Conservation (phyloP, 805 yeast genomes). For the Cyberlindnera japonica region DNA sequence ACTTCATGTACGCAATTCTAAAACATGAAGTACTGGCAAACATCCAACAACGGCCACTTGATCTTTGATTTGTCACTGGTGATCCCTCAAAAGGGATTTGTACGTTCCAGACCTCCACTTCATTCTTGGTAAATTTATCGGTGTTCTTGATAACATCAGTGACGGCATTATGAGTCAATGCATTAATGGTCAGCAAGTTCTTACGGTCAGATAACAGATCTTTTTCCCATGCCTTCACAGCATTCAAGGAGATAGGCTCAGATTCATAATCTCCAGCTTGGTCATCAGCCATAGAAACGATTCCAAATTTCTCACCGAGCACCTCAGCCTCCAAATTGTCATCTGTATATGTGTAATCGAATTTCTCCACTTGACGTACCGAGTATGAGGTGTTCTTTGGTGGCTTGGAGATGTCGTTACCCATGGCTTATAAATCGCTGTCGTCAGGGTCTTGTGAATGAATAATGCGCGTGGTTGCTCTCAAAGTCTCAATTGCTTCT, state of each 20-base stretch:
- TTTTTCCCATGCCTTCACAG: slow-evolving; percentile 43
- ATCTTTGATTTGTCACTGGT: slow-evolving; percentile 66
- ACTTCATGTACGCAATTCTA: slow-evolving; percentile 57
- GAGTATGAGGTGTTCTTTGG: no score
- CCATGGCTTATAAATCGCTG: no score
- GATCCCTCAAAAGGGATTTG: slow-evolving; percentile 40
- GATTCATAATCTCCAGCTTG: slow-evolving; percentile 3
- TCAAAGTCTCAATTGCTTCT: no score
- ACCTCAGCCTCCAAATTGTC: slow-evolving; percentile 4
- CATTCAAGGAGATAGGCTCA: slow-evolving; percentile 31
- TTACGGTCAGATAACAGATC: slow-evolving; percentile 43
- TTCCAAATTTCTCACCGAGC: slow-evolving; percentile 7
- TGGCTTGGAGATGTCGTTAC: slow-evolving; percentile 10
- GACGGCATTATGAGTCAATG: slow-evolving; percentile 41
- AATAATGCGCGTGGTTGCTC: no score
- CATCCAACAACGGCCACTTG: slow-evolving; percentile 83
- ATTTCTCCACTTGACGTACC: slow-evolving; percentile 9
- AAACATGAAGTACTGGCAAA: slow-evolving; percentile 77
- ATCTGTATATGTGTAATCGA: slow-evolving; percentile 7
- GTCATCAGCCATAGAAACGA: neutral
- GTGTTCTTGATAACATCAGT: slow-evolving; percentile 16
- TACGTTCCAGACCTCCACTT: slow-evolving; percentile 28
- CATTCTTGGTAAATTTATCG: slow-evolving; percentile 8
- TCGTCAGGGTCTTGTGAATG: no score
- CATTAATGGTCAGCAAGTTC: slow-evolving; percentile 50